Percentiles rank a stretch among this genome's conserved stretches.
phyloP scores from a whole-genome alignment of 257 asterid genomes.

The Solanum appendiculatum region DNA sequence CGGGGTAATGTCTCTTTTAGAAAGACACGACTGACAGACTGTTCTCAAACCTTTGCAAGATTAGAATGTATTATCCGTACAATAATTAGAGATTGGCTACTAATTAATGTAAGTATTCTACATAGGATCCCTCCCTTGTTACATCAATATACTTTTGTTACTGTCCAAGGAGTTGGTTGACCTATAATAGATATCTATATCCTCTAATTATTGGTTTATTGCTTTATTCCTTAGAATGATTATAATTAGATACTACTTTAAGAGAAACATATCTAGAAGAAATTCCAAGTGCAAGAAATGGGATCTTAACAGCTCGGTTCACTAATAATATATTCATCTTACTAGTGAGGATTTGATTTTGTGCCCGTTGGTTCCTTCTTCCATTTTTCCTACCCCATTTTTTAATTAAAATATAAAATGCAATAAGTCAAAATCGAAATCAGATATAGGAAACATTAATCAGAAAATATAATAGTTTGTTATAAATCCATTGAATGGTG shows the following conservation, averaged over 20 bases:
- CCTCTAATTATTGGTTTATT: neutral
- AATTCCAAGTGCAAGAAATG: neutral
- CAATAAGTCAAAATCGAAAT: too few species aligned
- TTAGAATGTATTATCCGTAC: neutral
- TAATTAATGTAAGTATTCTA: neutral
- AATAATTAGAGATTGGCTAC: neutral
- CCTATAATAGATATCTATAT: conserved; percentile 14
- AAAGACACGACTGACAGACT: too few species aligned
- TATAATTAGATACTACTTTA: neutral
- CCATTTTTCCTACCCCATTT: too few species aligned
- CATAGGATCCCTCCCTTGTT: neutral
- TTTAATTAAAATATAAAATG: too few species aligned
- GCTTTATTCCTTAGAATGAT: neutral
- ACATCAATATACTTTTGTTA: conserved; percentile 2
- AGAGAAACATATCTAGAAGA: neutral
- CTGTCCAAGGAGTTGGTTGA: conserved; percentile 21
- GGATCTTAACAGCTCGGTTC: too few species aligned
- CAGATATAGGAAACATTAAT: neutral
- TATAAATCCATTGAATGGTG: too few species aligned
- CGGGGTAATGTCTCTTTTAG: too few species aligned
- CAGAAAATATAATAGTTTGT: neutral
- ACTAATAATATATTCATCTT: too few species aligned
- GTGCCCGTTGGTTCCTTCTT: too few species aligned
- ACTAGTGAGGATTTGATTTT: too few species aligned
- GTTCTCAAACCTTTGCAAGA: neutral